A percentile compares a stretch with the other conserved stretches of the same genome.
Evolutionary conservation across 1,284 basidiomycete genomes (phyloP).

Genomic region (Marasmius tenuissimus): DNA sequence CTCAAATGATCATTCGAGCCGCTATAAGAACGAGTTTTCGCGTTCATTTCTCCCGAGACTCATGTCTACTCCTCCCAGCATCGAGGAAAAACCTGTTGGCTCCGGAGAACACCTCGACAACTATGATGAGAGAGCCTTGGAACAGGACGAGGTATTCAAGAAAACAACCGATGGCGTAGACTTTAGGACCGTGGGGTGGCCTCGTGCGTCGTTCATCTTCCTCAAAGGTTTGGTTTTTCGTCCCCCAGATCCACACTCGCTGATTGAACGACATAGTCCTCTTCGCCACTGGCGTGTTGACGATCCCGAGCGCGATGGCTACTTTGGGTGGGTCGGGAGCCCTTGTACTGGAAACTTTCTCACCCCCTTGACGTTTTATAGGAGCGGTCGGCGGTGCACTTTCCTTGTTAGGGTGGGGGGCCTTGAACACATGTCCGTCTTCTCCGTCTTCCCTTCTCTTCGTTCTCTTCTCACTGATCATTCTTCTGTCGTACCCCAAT

Average conservation of each 20-base stretch:
- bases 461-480: neutral
- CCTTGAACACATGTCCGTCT: neutral
- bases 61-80: neutral
- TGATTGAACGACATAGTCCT: neutral
- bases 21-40: neutral
- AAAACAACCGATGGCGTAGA: neutral
- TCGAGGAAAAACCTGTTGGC: neutral
- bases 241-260: neutral
- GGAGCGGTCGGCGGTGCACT: neutral
- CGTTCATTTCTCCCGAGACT: neutral
- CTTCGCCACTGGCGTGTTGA: neutral
- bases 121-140: neutral
- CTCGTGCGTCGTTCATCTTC: neutral
- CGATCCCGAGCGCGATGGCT: neutral
- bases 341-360: neutral
- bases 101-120: neutral
- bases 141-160: neutral
- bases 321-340: neutral
- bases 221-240: neutral
- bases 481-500: neutral
- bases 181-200: slow-evolving; percentile 2
- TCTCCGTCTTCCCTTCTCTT: neutral
- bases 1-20: neutral
- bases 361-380: neutral
- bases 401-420: neutral